phyloP scores from a whole-genome alignment of 495 filamentous ascomycete species.

The Aspergillus campestris region DNA sequence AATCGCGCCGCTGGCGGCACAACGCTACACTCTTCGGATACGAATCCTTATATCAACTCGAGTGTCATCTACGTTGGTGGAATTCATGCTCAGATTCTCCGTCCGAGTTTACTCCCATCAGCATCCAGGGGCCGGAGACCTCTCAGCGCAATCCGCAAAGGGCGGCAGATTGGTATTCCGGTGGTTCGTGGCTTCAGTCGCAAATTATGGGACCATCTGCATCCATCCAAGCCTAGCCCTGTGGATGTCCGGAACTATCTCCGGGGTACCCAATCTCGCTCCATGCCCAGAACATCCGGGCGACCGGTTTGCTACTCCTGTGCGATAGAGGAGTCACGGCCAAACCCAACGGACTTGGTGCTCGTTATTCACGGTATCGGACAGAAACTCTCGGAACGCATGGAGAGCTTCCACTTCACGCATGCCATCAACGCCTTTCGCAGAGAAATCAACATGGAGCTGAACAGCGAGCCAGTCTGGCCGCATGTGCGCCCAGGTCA shows the following conservation, averaged over 20 bases:
- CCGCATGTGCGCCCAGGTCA: conserved; percentile 61
- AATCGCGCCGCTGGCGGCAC: conserved; percentile 38
- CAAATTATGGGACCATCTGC: conserved; percentile 63
- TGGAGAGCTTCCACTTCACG: conserved; percentile 95
- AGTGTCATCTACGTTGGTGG: conserved; percentile 78
- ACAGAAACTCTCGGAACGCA: conserved; percentile 89
- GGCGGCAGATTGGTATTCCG: conserved; percentile 69
- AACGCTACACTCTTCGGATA: conserved; percentile 17
- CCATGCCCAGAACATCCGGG: conserved; percentile 15
- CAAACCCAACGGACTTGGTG: conserved; percentile 75
- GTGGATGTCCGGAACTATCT: conserved; percentile 42
- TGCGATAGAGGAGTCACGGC: conserved; percentile 52
- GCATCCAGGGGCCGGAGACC: conserved; percentile 70
- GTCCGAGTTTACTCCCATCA: conserved; percentile 71
- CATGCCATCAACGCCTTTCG: conserved; percentile 88
- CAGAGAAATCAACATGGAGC: conserved; percentile 77
- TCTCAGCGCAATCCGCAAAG: conserved; percentile 76
- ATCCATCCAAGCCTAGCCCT: conserved; percentile 49
- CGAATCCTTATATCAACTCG: conserved; percentile 52
- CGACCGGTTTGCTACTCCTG: conserved; percentile 42
- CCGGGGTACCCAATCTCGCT: conserved; percentile 29
- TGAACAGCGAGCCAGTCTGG: conserved; percentile 64
- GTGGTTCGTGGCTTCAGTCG: conserved; percentile 83
- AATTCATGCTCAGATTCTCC: conserved; percentile 67
- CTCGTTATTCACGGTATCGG: conserved; percentile 93